Percentiles rank a stretch among this genome's conserved stretches.
Conservation (phyloP, 2,329 filamentous ascomycete genomes). For the Raffaelea arxii region DNA sequence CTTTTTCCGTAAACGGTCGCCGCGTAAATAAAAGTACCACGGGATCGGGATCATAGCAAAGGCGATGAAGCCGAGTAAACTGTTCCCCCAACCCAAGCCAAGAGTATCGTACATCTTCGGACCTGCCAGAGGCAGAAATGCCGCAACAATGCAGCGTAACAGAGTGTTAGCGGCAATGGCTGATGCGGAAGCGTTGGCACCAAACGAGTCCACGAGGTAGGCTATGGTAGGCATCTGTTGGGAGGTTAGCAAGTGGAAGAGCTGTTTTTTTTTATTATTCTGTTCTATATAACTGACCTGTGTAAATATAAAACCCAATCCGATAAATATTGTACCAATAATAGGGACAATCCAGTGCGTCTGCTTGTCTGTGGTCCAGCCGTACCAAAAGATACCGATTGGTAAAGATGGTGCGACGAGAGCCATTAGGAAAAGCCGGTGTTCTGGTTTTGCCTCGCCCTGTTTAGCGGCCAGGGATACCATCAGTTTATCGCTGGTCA, state of each 20-base stretch:
- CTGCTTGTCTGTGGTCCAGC: conserved; percentile 19
- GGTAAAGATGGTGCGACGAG: conserved; percentile 21
- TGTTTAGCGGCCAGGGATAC: conserved; percentile 19
- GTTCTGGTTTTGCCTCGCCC: conserved; percentile 13
- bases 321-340: conserved; percentile 15
- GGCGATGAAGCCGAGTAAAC: conserved; percentile 28
- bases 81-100: conserved; percentile 33
- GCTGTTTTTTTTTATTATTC: too few relatives aligned
- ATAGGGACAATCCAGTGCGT: conserved; percentile 24
- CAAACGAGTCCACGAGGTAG: conserved; percentile 55
- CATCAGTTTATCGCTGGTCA: conserved; percentile 53
- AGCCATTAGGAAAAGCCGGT: background rate
- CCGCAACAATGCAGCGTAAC: conserved; percentile 49
- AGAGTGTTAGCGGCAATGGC: conserved; percentile 44
- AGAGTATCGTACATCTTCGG: conserved; percentile 42
- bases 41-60: conserved; percentile 27
- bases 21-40: conserved; percentile 26
- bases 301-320: conserved; percentile 17
- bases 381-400: conserved; percentile 25
- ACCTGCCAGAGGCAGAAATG: conserved; percentile 46
- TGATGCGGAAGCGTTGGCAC: conserved; percentile 33
- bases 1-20: too few relatives aligned
- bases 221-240: conserved; percentile 21
- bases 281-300: too few relatives aligned
- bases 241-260: conserved; percentile 2